Base-by-base conservation (phyloP, 2,329 filamentous ascomycete species). In the Penicillium sp. region DNA sequence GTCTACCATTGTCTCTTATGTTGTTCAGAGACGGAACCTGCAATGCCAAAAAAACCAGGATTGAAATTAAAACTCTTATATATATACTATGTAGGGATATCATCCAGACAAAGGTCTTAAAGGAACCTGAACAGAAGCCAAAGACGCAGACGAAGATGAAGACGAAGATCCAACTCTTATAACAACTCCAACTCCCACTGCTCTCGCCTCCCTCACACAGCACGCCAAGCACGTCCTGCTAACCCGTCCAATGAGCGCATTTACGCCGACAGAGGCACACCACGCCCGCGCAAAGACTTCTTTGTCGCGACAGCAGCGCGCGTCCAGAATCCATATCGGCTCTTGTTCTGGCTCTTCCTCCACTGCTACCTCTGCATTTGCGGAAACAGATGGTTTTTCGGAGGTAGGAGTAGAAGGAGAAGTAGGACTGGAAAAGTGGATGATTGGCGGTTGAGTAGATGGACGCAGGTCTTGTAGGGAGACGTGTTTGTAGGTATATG, bases 201-300 rank as follows among this genome's bases (percentile, higher is more conserved):
- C 75, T 40, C 68, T 70, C 30, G 74, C 74, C 62, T 77, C 74
- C 20, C 76, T 66, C 12, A 77, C 70, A 62, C 72, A 75, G 59
- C 75, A 77, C 7, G 70, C 69, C 35, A 75, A 56, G 57, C 73
- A 74, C 2, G 68, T 72, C 52, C 69, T 64, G n/a, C 72, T 71
- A 12, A 65, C 67, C 16, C 74, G 66, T 23, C 74, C 70, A 53
- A 78, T 68, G 28, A 78, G 64, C 3, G 75, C 74, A 63, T 74
- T 65, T 42, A 66, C 68, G 12, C 74, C 76, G 30, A 72, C 67
- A 33, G 74, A 68, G 9, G 74, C 70, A 60, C 75, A 77, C 75
- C 75, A 78, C 2, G 75, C 74, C 21, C 75, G 68, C 6, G 67
- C 74, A 53, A 77, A 71, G 0, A 71, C 68, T 60, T 77, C 75